Evolutionary conservation across 208 protist genomes (phyloP).

Genomic region (Novymonas esmeraldas): DNA sequence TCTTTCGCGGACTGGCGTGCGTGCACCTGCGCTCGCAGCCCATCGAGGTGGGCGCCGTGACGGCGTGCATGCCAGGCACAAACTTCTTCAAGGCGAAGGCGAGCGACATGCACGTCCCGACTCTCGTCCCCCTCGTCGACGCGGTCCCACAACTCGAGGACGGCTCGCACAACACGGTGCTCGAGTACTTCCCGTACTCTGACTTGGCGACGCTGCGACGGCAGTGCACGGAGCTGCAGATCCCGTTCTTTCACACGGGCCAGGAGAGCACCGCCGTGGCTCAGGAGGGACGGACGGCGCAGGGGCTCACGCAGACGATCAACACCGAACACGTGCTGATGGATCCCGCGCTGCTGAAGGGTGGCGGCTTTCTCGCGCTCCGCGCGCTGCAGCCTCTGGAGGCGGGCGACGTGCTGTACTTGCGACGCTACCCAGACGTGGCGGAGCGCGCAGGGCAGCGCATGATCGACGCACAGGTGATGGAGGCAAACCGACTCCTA

Average conservation of each 20-base stretch:
- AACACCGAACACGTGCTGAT: conserved; percentile 50
- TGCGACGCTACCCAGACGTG: conserved; percentile 62
- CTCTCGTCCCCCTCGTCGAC: conserved; percentile 85
- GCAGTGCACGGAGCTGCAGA: conserved; percentile 60
- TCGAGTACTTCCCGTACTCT: conserved; percentile 75
- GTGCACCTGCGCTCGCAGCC: conserved; percentile 76
- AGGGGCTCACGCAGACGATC: conserved; percentile 17
- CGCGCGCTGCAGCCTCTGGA: conserved; percentile 68
- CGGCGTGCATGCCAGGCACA: conserved; percentile 65
- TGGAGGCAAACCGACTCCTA: conserved; percentile 74
- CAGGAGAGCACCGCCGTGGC: conserved; percentile 22
- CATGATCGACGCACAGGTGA: conserved; percentile 63
- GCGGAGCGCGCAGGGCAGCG: conserved; percentile 36
- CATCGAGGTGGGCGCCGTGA: conserved; percentile 72
- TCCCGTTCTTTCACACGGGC: conserved; percentile 37
- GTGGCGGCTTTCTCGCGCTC: conserved; percentile 82
- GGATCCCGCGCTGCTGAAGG: conserved; percentile 30
- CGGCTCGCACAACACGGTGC: conserved; percentile 72
- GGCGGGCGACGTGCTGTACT: conserved; percentile 72
- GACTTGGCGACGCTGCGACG: conserved; percentile 35
- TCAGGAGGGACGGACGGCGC: conserved; percentile 13
- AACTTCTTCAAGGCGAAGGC: conserved; percentile 89
- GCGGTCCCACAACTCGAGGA: conserved; percentile 80
- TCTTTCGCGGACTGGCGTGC: conserved; percentile 74
- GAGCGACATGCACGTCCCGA: conserved; percentile 84